A percentile compares a stretch with the other conserved stretches of the same genome.
Conservation (phyloP, 2,329 filamentous ascomycete genomes). For the Colletotrichum graminicola region DNA sequence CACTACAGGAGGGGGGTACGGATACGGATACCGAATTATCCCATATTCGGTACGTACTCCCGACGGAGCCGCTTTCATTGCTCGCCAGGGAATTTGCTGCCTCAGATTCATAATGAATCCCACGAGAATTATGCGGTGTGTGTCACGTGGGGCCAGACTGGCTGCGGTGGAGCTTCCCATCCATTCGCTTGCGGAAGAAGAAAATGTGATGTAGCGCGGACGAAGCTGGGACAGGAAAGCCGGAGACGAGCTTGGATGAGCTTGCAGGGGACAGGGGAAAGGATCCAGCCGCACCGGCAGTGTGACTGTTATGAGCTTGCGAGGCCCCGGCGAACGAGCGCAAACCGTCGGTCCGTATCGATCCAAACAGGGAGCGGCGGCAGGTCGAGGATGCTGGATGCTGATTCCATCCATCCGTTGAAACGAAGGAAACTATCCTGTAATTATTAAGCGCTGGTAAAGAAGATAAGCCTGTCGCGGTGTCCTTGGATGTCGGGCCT, state of each 20-base stretch:
- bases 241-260: conserved; percentile 29
- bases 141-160: conserved; percentile 39
- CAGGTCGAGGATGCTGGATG: neutral
- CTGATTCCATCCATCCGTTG: conserved; percentile 2
- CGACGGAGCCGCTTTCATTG: neutral
- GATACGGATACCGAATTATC: neutral
- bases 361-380: neutral
- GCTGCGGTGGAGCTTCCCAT: conserved; percentile 31
- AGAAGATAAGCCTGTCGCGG: neutral
- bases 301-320: conserved; percentile 9
- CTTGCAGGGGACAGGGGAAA: neutral
- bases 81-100: conserved; percentile 26
- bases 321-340: conserved; percentile 13
- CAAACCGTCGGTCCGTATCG: conserved; percentile 13
- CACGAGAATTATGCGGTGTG: conserved; percentile 41
- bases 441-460: conserved; percentile 5
- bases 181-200: conserved; percentile 31
- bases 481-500: neutral
- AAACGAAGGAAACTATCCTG: conserved; percentile 3
- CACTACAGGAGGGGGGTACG: neutral
- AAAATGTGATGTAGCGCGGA: conserved; percentile 39
- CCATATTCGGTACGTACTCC: conserved; percentile 9
- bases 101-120: conserved; percentile 23
- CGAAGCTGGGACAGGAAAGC: conserved; percentile 34
- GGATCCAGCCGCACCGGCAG: conserved; percentile 23